Evolutionary conservation across 1,284 basidiomycete species (phyloP), one percentile per base, ranked within the genome.

Genomic region (Sporisorium reilianum): DNA sequence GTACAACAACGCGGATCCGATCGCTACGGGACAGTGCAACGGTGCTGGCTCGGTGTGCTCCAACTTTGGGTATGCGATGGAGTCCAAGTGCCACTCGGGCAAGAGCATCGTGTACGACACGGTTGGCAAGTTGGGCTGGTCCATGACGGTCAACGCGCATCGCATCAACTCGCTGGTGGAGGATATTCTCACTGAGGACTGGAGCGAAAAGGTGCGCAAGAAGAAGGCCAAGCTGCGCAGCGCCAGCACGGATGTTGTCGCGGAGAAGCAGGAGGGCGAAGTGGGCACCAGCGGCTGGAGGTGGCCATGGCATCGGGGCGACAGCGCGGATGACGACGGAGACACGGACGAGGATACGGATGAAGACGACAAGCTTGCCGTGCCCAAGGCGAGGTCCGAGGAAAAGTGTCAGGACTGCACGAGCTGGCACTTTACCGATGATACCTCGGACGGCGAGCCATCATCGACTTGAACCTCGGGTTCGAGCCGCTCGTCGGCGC

Each of bases 91-190:
- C 82, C 94, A 95, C 81, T 88, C 92, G 0, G 95, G 95, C 44
- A 89, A 91, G 86, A 90, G 90, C 12, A 91, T 94, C 62, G 87
- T 93, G 12, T 97, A 94, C 84, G 95, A 98, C 83, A 94, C 95
- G 0, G 91, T 96, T 28, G 89, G 89, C 10, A 89, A 91, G 80
- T 88, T 92, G 38, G 90, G 90, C 5, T 98, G 96, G 96, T 86
- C 87, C 16, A 91, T 92, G 36, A 90, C 92, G 75, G 84, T 94
- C n/a, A 87, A 90, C 49, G 91, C 89, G 38, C 95, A 97, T 81
- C 86, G 89, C 30, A 95, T 97, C 79, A 88, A 88, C 50, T 88
- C 90, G 49, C 86, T 96, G 46, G 90, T 96, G 71, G 89, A 91
- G 34, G 88, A 90, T 63, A 84, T 97, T 7, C 85, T 97, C 6